Conservation (phyloP, 2,329 filamentous ascomycete genomes). For the Bipolaris sorokiniana region DNA sequence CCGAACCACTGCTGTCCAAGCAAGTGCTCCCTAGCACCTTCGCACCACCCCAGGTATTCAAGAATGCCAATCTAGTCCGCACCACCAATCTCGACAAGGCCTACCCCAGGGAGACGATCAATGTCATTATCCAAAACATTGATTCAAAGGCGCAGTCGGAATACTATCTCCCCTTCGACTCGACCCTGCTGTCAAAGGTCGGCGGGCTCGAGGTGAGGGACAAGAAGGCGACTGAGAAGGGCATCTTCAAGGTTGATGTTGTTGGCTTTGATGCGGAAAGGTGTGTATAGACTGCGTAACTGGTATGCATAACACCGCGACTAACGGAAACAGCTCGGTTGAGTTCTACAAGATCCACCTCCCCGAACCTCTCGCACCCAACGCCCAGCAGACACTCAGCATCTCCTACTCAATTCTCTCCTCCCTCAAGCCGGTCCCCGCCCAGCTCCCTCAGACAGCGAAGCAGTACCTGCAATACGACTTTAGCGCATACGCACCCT, state of each 20-base stretch:
- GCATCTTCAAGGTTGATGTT: conserved; percentile 71
- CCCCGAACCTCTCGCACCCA: conserved; percentile 74
- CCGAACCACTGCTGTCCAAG: conserved; percentile 61
- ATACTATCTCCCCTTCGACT: conserved; percentile 89
- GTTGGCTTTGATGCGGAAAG: conserved; percentile 64
- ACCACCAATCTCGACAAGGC: conserved; percentile 92
- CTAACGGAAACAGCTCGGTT: conserved; percentile 41
- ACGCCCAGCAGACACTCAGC: conserved; percentile 80
- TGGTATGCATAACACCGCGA: neutral
- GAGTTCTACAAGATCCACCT: conserved; percentile 86
- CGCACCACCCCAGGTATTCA: conserved; percentile 87
- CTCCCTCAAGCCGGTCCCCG: conserved; percentile 80
- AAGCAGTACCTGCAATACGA: conserved; percentile 85
- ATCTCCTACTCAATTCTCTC: conserved; percentile 85
- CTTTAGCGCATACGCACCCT: conserved; percentile 84
- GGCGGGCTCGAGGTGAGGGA: conserved; percentile 92
- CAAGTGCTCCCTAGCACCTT: conserved; percentile 64
- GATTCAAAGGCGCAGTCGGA: conserved; percentile 79
- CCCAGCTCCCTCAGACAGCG: conserved; percentile 80
- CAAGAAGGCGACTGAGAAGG: conserved; percentile 76
- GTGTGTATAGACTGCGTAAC: conserved; percentile 45
- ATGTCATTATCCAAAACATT: conserved; percentile 91
- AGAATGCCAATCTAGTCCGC: conserved; percentile 90
- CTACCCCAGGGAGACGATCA: conserved; percentile 87
- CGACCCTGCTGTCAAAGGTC: conserved; percentile 74